These are phyloP conservation scores for Phytophthora aleatoria DNA, from an alignment of 352 stramenopile genomes.

Conservation along the genomic window DNA sequence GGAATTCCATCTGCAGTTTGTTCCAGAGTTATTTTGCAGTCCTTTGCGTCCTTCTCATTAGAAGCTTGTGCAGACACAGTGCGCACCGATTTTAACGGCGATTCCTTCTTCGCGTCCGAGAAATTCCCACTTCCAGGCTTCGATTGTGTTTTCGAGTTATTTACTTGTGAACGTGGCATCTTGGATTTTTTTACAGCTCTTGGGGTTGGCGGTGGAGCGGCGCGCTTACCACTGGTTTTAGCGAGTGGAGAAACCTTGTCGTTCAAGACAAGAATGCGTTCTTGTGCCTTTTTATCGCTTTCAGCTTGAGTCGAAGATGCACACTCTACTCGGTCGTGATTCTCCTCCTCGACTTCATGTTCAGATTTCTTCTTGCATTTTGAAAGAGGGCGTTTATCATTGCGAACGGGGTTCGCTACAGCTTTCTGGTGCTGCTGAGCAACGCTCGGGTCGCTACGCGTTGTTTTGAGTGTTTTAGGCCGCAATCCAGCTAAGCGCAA, in stretches of 20 bases:
- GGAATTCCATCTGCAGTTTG: constrained; percentile 4
- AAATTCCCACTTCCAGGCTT: neutral
- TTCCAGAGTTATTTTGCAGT: neutral
- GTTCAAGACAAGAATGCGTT: constrained; percentile 1
- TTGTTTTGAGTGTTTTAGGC: neutral
- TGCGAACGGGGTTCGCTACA: neutral
- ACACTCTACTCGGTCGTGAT: neutral
- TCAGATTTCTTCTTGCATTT: neutral
- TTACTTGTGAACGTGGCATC: neutral
- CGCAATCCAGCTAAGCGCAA: neutral
- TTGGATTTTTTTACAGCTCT: neutral
- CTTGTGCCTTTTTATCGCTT: neutral
- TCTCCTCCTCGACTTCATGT: neutral
- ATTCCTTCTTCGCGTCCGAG: constrained; percentile 1
- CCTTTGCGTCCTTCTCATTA: neutral
- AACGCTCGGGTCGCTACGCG: neutral
- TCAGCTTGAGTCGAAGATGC: neutral
- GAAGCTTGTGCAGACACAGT: neutral
- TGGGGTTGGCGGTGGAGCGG: neutral
- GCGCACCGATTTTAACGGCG: neutral
- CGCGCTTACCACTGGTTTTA: neutral
- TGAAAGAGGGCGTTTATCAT: neutral
- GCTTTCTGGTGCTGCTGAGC: neutral
- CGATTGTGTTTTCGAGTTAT: neutral
- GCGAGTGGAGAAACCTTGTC: neutral